Conservation (phyloP, 176 grass and related monocot genomes). For the Triticum urartu region DNA sequence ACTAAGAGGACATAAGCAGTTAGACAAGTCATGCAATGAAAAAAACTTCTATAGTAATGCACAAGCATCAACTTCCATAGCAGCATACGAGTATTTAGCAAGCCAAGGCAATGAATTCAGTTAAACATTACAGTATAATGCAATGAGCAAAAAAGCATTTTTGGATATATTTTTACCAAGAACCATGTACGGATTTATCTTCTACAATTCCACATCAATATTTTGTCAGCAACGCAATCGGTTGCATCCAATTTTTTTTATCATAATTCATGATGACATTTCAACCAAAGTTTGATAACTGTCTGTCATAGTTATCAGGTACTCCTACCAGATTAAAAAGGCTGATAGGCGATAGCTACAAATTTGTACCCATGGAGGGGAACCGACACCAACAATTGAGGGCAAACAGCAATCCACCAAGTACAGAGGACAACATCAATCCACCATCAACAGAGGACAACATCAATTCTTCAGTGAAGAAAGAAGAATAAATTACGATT, state of each 20-base stretch:
- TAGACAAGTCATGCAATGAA: not conserved
- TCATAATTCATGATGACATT: not conserved
- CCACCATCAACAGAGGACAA: conserved; percentile 28
- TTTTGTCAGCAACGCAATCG: not conserved
- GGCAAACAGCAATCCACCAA: conserved; percentile 15
- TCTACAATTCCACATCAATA: not conserved
- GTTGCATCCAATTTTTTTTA: not conserved
- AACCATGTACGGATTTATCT: not conserved
- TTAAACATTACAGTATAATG: not conserved
- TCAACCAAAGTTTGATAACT: not conserved
- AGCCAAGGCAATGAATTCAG: not conserved
- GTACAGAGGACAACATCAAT: conserved; percentile 6
- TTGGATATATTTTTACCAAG: not conserved
- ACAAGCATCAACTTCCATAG: not conserved
- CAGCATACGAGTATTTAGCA: not conserved
- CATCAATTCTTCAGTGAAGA: conserved; percentile 3
- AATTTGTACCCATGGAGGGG: not conserved
- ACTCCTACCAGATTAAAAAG: not conserved
- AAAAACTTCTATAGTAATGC: not conserved
- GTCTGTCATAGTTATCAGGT: not conserved
- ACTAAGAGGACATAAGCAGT: not conserved
- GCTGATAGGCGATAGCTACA: not conserved
- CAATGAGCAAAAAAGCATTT: not conserved
- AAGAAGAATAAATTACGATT: not conserved
- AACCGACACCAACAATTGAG: conserved; percentile 20